These are phyloP conservation scores for Globisporangium carolinianum DNA, from an alignment of 352 stramenopile species.

Conservation along the genomic window DNA sequence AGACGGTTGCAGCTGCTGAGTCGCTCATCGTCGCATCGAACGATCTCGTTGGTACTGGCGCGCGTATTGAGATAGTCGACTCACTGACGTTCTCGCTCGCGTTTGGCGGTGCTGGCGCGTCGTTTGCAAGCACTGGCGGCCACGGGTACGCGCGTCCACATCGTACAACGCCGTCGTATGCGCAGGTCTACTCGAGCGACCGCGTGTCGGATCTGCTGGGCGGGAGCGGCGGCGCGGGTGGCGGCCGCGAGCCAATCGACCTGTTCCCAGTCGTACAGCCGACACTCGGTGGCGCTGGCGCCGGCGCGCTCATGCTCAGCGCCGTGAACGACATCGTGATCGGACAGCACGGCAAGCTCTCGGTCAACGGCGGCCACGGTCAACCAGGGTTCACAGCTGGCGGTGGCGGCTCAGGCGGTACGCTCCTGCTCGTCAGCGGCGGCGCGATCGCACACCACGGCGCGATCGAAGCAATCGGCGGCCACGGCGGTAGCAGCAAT, in stretches of 20 bases:
- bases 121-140: constrained; percentile 42
- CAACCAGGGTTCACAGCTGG: constrained; percentile 46
- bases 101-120: constrained; percentile 83
- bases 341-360: constrained; percentile 64
- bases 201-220: constrained; percentile 78
- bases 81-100: constrained; percentile 86
- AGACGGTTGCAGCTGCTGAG: constrained; percentile 21
- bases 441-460: constrained; percentile 63
- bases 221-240: constrained; percentile 88
- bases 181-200: constrained; percentile 34
- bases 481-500: constrained; percentile 64
- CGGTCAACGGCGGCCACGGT: constrained; percentile 63
- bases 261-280: constrained; percentile 55
- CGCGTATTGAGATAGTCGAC: constrained; percentile 47
- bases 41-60: constrained; percentile 40
- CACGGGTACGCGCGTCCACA: constrained; percentile 38
- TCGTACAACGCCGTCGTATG: constrained; percentile 12
- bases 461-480: constrained; percentile 67
- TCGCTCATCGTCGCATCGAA: constrained; percentile 34
- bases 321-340: constrained; percentile 94
- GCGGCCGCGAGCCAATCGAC: constrained; percentile 76
- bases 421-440: constrained; percentile 39
- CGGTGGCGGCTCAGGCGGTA: constrained; percentile 49
- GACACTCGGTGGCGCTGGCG: constrained; percentile 87
- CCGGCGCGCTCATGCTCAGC: constrained; percentile 78